Percentiles rank a stretch among this genome's conserved stretches.
phyloP scores from a whole-genome alignment of 179 eudicot species.

The Patellifolia procumbens region DNA sequence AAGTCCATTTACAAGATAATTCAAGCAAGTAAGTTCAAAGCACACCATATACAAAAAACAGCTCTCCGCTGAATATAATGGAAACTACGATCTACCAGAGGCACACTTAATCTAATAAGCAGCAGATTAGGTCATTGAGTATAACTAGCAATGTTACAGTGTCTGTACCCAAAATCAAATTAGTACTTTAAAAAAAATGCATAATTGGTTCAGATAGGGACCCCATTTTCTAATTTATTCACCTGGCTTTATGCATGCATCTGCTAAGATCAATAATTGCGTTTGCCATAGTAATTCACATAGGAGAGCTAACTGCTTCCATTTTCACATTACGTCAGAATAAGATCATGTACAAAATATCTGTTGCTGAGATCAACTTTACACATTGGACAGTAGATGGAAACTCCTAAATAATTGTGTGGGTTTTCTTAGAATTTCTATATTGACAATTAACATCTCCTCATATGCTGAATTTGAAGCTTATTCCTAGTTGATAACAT shows the following conservation, averaged over 20 bases:
- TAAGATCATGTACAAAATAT: neutral
- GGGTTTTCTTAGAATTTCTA: neutral
- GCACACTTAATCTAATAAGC: neutral
- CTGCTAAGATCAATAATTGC: neutral
- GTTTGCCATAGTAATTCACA: neutral
- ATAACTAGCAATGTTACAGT: neutral
- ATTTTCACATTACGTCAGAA: neutral
- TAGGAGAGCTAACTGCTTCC: neutral
- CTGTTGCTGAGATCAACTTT: neutral
- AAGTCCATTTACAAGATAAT: slow-evolving; percentile 10
- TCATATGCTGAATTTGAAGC: neutral
- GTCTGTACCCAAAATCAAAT: neutral
- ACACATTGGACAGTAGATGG: neutral
- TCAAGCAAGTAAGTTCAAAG: neutral
- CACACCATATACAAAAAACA: neutral
- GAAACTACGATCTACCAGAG: neutral
- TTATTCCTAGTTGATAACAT: neutral
- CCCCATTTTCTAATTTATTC: neutral
- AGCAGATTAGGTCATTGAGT: neutral
- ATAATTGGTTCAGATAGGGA: neutral
- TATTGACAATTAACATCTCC: neutral
- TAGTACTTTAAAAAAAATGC: too few relatives aligned
- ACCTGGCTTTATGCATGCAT: neutral
- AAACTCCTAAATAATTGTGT: neutral
- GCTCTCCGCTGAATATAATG: neutral